Evolutionary conservation across 176 grass and related monocot species (phyloP).

Genomic region (Melocanna baccifera): DNA sequence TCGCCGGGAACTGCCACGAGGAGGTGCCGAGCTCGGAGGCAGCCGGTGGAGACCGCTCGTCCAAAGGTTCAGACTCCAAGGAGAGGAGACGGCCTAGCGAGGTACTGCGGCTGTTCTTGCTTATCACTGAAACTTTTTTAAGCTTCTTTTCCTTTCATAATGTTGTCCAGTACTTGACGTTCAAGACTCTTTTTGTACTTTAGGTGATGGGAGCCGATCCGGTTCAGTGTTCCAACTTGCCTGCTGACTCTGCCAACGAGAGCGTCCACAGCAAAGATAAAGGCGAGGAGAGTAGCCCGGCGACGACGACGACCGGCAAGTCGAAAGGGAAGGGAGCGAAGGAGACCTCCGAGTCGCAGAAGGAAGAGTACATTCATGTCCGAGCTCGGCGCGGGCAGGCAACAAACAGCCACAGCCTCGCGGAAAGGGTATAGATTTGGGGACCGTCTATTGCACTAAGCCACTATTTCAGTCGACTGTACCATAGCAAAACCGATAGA

Average conservation of each 20-base stretch:
- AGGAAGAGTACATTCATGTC: constrained; percentile 84
- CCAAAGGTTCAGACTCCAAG: constrained; percentile 66
- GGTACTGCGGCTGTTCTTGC: constrained; percentile 30
- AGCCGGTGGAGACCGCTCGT: constrained; percentile 59
- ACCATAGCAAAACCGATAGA: too few species aligned
- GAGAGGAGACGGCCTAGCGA: constrained; percentile 67
- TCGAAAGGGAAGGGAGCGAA: constrained; percentile 61
- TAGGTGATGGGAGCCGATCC: constrained; percentile 51
- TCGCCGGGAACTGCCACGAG: constrained; percentile 41
- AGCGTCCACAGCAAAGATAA: constrained; percentile 58
- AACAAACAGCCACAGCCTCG: constrained; percentile 91
- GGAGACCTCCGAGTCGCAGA: constrained; percentile 45
- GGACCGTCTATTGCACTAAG: too few species aligned
- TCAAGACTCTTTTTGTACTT: not conserved
- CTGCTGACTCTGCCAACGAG: constrained; percentile 46
- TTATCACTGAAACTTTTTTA: not conserved
- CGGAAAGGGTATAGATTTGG: constrained; percentile 63
- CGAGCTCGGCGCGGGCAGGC: constrained; percentile 81
- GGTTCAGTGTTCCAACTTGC: constrained; percentile 48
- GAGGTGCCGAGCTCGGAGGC: constrained; percentile 41
- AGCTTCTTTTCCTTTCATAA: constrained; percentile 12
- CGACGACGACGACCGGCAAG: constrained; percentile 35
- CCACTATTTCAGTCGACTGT: too few species aligned
- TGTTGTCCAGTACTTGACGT: not conserved
- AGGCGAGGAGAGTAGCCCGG: constrained; percentile 60